Evolutionary conservation across 352 stramenopile species (phyloP).

Genomic region (Blastocystis sp.): DNA sequence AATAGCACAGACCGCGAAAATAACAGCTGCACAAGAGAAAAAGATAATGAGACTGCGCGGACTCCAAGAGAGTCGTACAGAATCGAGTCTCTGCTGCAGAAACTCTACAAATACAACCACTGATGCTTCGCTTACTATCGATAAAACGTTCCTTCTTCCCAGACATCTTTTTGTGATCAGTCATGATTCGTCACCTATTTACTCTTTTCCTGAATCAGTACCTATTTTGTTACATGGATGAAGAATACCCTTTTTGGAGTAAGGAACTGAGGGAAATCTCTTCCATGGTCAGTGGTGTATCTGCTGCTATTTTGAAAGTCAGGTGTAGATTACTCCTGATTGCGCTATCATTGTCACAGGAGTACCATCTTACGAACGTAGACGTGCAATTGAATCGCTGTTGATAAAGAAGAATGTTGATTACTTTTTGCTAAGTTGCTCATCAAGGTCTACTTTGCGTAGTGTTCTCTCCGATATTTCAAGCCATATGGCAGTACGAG

Average conservation of each 20-base stretch:
- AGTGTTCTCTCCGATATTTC: not conserved
- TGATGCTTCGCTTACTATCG: not conserved
- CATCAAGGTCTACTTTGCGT: not conserved
- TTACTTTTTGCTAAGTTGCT: not conserved
- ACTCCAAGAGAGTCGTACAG: not conserved
- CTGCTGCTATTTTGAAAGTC: not conserved
- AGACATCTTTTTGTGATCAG: not conserved
- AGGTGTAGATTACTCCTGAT: conserved; percentile 10
- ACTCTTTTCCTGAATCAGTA: not conserved
- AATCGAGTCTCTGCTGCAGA: conserved; percentile 11
- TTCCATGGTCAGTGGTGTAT: not conserved
- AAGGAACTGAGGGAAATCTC: conserved; percentile 6
- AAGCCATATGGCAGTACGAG: not conserved
- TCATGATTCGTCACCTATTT: not conserved
- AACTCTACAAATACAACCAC: not conserved
- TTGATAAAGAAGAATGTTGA: not conserved
- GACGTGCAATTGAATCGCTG: not conserved
- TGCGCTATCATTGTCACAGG: conserved; percentile 7
- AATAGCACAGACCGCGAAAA: conserved; percentile 38
- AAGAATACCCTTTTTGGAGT: conserved; percentile 1
- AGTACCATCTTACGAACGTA: conserved; percentile 1
- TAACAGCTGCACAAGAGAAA: not conserved
- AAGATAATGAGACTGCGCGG: conserved; percentile 4
- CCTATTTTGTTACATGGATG: not conserved
- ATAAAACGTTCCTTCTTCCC: conserved; percentile 17